A percentile compares a stretch with the other conserved stretches of the same genome.
Evolutionary conservation across 148 eudicot genomes (phyloP).

Genomic region (Drosera capensis): DNA sequence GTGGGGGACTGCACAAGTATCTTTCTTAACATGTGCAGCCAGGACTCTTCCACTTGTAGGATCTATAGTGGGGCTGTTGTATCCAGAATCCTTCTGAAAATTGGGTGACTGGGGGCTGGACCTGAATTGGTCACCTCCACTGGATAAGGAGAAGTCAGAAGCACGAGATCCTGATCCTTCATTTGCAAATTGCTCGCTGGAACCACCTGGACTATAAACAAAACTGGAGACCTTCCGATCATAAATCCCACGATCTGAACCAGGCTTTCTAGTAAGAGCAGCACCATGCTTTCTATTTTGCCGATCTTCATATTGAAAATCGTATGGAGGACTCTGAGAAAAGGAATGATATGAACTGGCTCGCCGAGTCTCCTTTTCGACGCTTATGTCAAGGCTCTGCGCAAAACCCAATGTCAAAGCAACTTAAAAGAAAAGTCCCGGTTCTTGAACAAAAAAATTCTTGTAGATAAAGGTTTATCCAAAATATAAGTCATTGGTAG

Average conservation of each 20-base stretch:
- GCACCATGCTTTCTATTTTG: slow-evolving; percentile 56
- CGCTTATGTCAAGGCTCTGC: slow-evolving; percentile 29
- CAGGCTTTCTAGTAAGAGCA: slow-evolving; percentile 63
- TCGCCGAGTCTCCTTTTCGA: slow-evolving; percentile 65
- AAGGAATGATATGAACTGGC: slow-evolving; percentile 95
- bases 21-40: slow-evolving; percentile 16
- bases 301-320: slow-evolving; percentile 86
- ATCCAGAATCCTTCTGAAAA: slow-evolving; percentile 35
- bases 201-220: slow-evolving; percentile 59
- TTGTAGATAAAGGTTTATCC: neutral
- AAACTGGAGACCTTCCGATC: slow-evolving; percentile 52
- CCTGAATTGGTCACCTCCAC: slow-evolving; percentile 56
- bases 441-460: too few species aligned
- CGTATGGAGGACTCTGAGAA: slow-evolving; percentile 97
- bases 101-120: slow-evolving; percentile 54
- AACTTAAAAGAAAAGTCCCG: too few species aligned
- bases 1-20: slow-evolving; percentile 17
- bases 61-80: slow-evolving; percentile 38
- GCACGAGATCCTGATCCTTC: slow-evolving; percentile 51
- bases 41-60: slow-evolving; percentile 21
- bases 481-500: slow-evolving; percentile 2
- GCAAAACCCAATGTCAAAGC: too few species aligned
- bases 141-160: slow-evolving; percentile 62
- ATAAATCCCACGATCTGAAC: slow-evolving; percentile 60
- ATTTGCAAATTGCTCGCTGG: slow-evolving; percentile 52